A percentile compares a stretch with the other conserved stretches of the same genome.
These are phyloP conservation scores for Paramecium primaurelia DNA, from an alignment of 73 alveolate species.

Conservation along the genomic window DNA sequence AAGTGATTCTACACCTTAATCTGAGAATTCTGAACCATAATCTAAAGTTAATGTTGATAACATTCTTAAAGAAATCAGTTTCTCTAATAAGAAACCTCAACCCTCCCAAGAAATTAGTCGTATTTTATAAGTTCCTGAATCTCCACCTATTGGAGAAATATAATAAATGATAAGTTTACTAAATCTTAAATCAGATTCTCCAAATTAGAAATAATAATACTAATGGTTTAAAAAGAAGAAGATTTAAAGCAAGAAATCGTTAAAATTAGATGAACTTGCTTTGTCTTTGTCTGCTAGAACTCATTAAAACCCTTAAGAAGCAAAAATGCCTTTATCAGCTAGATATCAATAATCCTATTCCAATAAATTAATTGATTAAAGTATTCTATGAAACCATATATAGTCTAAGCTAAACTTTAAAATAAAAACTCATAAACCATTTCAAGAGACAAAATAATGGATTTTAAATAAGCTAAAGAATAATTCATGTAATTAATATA, in stretches of 20 bases:
- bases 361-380: not conserved
- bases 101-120: not conserved
- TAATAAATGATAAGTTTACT: conserved; percentile 8
- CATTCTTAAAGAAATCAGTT: conserved; percentile 24
- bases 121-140: not conserved
- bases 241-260: not conserved
- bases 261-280: not conserved
- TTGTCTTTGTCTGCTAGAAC: conserved; percentile 5
- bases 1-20: conserved; percentile 36
- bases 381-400: not conserved
- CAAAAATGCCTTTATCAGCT: conserved; percentile 32
- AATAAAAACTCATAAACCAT: not conserved
- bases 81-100: not conserved
- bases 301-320: conserved; percentile 28
- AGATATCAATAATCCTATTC: conserved; percentile 13
- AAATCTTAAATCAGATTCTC: not conserved
- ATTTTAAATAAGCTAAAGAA: not conserved
- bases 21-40: conserved; percentile 31
- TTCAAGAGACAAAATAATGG: not conserved
- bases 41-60: conserved; percentile 22
- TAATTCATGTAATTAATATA: not conserved
- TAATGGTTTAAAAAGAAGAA: not conserved
- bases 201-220: not conserved
- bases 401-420: not conserved
- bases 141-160: not conserved